Conservation (phyloP, 2,329 filamentous ascomycete species). For the Fusarium sp. region DNA sequence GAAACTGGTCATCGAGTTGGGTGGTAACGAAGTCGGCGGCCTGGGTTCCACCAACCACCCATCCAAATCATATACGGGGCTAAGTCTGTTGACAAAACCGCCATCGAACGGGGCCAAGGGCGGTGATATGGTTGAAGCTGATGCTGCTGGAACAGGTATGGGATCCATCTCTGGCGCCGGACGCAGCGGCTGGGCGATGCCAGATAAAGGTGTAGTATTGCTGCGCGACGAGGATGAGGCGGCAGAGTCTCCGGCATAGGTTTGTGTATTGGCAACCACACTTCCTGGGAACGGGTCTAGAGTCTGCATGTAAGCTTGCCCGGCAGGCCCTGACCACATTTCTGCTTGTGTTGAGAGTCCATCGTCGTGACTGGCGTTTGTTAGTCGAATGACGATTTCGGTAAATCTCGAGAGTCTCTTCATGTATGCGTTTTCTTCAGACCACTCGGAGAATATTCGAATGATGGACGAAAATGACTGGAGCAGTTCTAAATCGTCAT, state of each 20-base stretch:
- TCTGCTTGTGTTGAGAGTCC: neutral
- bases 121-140: neutral
- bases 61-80: slow-evolving; percentile 14
- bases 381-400: slow-evolving; percentile 10
- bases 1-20: slow-evolving; percentile 12
- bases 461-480: slow-evolving; percentile 3
- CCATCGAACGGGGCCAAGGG: slow-evolving; percentile 10
- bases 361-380: neutral
- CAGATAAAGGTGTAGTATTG: slow-evolving; percentile 17
- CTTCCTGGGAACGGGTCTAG: neutral
- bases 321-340: neutral
- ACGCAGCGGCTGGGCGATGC: slow-evolving; percentile 3
- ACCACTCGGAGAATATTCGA: slow-evolving; percentile 13
- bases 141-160: neutral
- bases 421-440: slow-evolving; percentile 6
- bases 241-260: slow-evolving; percentile 12
- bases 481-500: slow-evolving; percentile 5
- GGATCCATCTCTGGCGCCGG: slow-evolving; percentile 7
- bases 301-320: slow-evolving; percentile 6
- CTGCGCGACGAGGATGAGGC: slow-evolving; percentile 17
- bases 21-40: neutral
- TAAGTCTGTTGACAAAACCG: neutral
- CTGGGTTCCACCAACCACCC: slow-evolving; percentile 21
- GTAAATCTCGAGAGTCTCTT: slow-evolving; percentile 12
- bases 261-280: neutral